phyloP scores from a whole-genome alignment of 1,284 basidiomycete genomes.

The Cutaneotrichosporon cutaneum region DNA sequence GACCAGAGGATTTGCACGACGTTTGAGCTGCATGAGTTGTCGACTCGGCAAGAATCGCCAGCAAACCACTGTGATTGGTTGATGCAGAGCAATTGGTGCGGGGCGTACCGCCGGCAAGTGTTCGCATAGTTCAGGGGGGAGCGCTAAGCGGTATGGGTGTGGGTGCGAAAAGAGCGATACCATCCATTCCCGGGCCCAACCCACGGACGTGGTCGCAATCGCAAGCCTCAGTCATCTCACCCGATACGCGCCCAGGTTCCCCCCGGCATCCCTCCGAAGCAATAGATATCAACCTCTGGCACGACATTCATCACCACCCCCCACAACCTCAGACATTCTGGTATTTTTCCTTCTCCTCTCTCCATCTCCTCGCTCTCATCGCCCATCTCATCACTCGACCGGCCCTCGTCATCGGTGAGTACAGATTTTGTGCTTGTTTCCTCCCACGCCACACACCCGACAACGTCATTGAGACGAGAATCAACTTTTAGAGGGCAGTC shows the following conservation, averaged over 20 bases:
- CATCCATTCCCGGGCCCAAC: background rate
- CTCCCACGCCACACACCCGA: background rate
- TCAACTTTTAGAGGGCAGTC: background rate
- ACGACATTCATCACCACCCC: background rate
- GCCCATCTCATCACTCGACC: slow-evolving; percentile 1
- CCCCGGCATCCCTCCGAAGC: background rate
- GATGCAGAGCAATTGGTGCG: background rate
- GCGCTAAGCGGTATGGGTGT: background rate
- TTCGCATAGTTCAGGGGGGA: background rate
- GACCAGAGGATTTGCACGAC: too few relatives aligned
- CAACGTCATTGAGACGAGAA: background rate
- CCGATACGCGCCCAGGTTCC: too few relatives aligned
- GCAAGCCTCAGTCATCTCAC: background rate
- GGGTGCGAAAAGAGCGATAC: background rate
- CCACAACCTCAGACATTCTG: background rate
- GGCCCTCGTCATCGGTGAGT: background rate
- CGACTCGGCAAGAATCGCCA: background rate
- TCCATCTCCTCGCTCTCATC: background rate
- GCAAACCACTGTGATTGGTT: background rate
- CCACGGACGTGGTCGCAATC: background rate
- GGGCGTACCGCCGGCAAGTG: background rate
- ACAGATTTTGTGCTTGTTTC: background rate
- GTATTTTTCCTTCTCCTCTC: background rate
- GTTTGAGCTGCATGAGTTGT: background rate
- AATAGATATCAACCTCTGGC: background rate